Evolutionary conservation across 2,329 filamentous ascomycete species (phyloP).

Genomic region (Alternaria sp.): DNA sequence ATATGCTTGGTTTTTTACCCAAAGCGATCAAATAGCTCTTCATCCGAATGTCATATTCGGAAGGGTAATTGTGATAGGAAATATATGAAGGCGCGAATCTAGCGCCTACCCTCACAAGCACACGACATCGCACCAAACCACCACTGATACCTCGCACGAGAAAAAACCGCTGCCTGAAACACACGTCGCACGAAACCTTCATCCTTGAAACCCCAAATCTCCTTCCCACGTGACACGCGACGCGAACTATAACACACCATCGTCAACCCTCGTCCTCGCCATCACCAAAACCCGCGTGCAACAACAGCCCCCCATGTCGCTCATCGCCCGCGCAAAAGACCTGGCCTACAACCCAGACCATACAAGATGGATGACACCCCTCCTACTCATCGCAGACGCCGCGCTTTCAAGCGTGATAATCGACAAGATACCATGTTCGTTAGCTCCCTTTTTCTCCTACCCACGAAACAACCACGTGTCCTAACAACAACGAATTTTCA

Average conservation of each 20-base stretch:
- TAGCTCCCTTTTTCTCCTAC: neutral
- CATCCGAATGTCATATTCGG: too few species aligned
- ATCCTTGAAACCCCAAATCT: constrained; percentile 36
- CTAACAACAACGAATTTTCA: constrained; percentile 42
- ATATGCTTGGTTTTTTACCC: too few species aligned
- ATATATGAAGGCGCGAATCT: neutral
- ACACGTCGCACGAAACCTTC: constrained; percentile 31
- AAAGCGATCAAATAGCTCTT: too few species aligned
- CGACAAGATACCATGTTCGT: constrained; percentile 82
- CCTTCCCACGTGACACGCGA: constrained; percentile 35
- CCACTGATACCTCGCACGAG: constrained; percentile 9
- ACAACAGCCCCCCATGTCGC: constrained; percentile 42
- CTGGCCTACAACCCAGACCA: constrained; percentile 64
- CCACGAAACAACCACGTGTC: constrained; percentile 34
- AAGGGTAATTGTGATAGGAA: too few species aligned
- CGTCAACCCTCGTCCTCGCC: constrained; percentile 19
- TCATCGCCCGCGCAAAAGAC: constrained; percentile 45
- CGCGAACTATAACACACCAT: constrained; percentile 33
- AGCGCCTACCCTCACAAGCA: neutral
- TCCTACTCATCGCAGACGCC: constrained; percentile 74
- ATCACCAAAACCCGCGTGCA: neutral
- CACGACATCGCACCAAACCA: constrained; percentile 15
- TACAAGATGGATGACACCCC: constrained; percentile 69
- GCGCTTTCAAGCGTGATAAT: constrained; percentile 77
- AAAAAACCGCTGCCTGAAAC: constrained; percentile 39